Base-by-base conservation (phyloP, 192 early-diverging fungal genomes). In the Blastocladiella britannica region DNA sequence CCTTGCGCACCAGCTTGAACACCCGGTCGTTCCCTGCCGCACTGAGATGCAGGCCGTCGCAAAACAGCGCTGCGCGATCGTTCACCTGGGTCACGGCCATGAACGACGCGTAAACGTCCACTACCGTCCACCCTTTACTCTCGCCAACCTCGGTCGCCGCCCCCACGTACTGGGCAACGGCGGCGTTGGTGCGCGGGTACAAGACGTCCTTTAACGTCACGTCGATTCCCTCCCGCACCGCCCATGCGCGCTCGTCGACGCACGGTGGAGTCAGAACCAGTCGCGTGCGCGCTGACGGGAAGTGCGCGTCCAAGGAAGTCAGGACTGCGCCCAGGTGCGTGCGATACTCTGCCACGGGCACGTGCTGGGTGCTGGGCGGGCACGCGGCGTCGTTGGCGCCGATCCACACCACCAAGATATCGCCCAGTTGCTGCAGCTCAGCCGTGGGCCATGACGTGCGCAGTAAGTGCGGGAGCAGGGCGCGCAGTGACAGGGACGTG, bases 351-450 rank as follows among this genome's bases (percentile, higher is more conserved):
- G 63, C 58, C n/a, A 89, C n/a, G 0, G 78, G 64, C 1, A 87
- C 78, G 58, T 80, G 77, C 54, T 84, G 81, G 1, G 57, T 26
- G 4, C 68, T 67, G 6, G 55, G 58, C 2, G 62, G 62, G 25
- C 79, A 52, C 0, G 70, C 72, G 0, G 85, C 75, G 63, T 93
- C 90, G 63, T 91, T 89, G 5, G 90, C 77, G 24, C 90, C 90
- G 55, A 87, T 74, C 54, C 85, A 86, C 24, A 93, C 60, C n/a
- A 73, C 75, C 63, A 88, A 61, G 27, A 88, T 69, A 12, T 64
- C 63, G 27, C 30, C 59, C 23, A 7, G 25, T 25, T 4, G 29
- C 26, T 27, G 56, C 9, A 29, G 28, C n/a, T 23, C 57, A n/a
- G 37, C 58, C 43, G 12, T 67, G 28, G 23, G 57, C 43, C 20